Percentiles rank a stretch among this genome's conserved stretches.
Conservation (phyloP, 768 basidiomycete species). For the Inosperma sp. region DNA sequence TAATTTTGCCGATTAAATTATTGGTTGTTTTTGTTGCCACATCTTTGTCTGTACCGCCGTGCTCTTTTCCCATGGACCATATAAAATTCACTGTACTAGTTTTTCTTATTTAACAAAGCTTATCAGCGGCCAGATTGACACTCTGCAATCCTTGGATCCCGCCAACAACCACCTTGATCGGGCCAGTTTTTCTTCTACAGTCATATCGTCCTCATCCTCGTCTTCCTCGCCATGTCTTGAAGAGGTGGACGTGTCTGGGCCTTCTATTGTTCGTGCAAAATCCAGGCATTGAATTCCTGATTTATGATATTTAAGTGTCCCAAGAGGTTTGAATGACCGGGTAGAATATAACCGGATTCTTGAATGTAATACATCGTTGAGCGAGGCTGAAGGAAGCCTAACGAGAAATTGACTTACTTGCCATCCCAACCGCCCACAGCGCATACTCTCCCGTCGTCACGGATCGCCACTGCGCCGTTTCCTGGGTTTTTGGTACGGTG, state of each 20-base stretch:
- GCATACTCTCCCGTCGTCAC: constrained; percentile 71
- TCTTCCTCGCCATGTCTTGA: too few relatives aligned
- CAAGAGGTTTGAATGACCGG: constrained; percentile 74
- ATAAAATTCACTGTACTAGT: neutral
- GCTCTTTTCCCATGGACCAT: neutral
- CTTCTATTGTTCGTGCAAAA: constrained; percentile 47
- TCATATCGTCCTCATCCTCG: constrained; percentile 51
- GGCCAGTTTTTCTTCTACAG: constrained; percentile 37
- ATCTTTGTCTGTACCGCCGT: neutral
- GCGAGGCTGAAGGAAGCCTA: too few relatives aligned
- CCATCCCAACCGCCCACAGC: constrained; percentile 96
- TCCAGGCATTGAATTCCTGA: constrained; percentile 66
- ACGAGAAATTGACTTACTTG: constrained; percentile 48
- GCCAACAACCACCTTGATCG: constrained; percentile 59
- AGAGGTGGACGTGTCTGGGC: constrained; percentile 21
- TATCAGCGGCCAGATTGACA: constrained; percentile 69
- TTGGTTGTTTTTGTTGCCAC: neutral
- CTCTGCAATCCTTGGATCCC: constrained; percentile 63
- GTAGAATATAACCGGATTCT: constrained; percentile 84
- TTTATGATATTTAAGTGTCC: constrained; percentile 81
- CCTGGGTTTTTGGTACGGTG: constrained; percentile 74
- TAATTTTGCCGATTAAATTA: constrained; percentile 30
- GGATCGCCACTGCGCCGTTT: constrained; percentile 71
- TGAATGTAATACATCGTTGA: constrained; percentile 1
- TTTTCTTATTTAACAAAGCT: constrained; percentile 37